These are phyloP conservation scores for Irpex lacteus DNA, from an alignment of 1,284 basidiomycete species.

Conservation along the genomic window DNA sequence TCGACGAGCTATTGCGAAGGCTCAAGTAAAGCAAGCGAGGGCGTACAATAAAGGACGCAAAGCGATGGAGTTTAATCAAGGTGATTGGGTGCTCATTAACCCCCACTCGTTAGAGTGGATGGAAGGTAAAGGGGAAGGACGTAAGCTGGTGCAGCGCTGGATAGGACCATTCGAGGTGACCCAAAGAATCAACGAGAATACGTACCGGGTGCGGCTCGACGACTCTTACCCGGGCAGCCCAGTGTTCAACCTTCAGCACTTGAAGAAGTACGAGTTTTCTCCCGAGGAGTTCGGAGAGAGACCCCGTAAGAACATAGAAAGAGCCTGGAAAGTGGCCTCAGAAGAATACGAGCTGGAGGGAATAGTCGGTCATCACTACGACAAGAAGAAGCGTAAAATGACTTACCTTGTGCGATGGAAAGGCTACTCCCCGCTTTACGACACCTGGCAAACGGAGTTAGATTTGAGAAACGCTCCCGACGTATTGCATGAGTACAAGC, in stretches of 20 bases:
- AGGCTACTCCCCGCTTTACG: slow-evolving; percentile 18
- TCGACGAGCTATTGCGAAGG: slow-evolving; percentile 15
- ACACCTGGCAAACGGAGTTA: not conserved
- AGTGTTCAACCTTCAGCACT: slow-evolving; percentile 29
- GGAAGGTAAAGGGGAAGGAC: slow-evolving; percentile 26
- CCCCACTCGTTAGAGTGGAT: slow-evolving; percentile 27
- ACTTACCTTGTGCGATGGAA: slow-evolving; percentile 21
- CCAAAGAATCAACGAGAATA: slow-evolving; percentile 24
- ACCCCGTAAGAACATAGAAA: slow-evolving; percentile 9
- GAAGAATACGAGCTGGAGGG: slow-evolving; percentile 22
- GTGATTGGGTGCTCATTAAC: slow-evolving; percentile 29
- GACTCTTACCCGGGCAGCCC: slow-evolving; percentile 26
- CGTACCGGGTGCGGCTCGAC: slow-evolving; percentile 28
- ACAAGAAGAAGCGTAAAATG: slow-evolving; percentile 1
- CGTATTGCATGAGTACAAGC: not conserved
- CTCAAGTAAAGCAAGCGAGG: slow-evolving; percentile 13
- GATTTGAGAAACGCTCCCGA: slow-evolving; percentile 2
- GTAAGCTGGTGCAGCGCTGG: slow-evolving; percentile 27
- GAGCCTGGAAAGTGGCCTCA: not conserved
- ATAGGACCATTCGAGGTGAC: slow-evolving; percentile 11
- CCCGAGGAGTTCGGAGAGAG: slow-evolving; percentile 16
- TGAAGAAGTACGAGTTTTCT: slow-evolving; percentile 20
- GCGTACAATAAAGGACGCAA: slow-evolving; percentile 11
- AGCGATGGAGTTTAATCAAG: slow-evolving; percentile 18
- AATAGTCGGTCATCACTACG: slow-evolving; percentile 15